Evolutionary conservation across 2,329 filamentous ascomycete species (phyloP).

Genomic region (Diaporthe ilicicola): DNA sequence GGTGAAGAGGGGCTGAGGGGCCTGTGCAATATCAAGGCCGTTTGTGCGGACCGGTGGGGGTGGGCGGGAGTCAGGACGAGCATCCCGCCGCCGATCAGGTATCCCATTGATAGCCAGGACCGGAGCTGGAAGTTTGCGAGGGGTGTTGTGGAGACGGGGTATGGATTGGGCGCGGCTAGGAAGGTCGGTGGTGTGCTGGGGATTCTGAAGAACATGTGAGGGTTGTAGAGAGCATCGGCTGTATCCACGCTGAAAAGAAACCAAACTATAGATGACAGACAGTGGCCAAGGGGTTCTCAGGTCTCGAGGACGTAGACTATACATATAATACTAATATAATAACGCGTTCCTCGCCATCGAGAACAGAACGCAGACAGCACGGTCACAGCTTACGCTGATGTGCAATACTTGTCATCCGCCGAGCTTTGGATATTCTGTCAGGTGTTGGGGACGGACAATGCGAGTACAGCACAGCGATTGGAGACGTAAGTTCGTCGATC

Average conservation of each 20-base stretch:
- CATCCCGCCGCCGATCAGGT: conserved; percentile 83
- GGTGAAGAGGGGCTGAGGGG: conserved; percentile 87
- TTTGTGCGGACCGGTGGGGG: conserved; percentile 78
- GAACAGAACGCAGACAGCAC: neutral
- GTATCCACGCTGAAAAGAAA: neutral
- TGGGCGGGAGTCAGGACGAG: conserved; percentile 73
- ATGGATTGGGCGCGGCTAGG: conserved; percentile 50
- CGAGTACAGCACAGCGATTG: neutral
- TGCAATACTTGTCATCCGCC: neutral
- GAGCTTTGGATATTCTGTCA: neutral
- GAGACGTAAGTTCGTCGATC: too few species aligned
- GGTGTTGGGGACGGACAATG: neutral
- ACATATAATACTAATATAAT: conserved; percentile 12
- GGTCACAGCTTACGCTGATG: neutral
- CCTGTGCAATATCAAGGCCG: conserved; percentile 86
- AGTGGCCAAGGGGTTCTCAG: neutral
- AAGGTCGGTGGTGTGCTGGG: conserved; percentile 38
- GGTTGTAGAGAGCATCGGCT: neutral
- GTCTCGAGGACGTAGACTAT: neutral
- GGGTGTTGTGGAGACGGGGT: conserved; percentile 69
- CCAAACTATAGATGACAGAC: neutral
- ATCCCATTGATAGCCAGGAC: conserved; percentile 75
- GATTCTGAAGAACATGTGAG: conserved; percentile 40
- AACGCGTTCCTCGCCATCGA: neutral
- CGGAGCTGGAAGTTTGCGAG: conserved; percentile 72